These are phyloP conservation scores for Penicillium parvum DNA, from an alignment of 495 filamentous ascomycete species.

Conservation along the genomic window DNA sequence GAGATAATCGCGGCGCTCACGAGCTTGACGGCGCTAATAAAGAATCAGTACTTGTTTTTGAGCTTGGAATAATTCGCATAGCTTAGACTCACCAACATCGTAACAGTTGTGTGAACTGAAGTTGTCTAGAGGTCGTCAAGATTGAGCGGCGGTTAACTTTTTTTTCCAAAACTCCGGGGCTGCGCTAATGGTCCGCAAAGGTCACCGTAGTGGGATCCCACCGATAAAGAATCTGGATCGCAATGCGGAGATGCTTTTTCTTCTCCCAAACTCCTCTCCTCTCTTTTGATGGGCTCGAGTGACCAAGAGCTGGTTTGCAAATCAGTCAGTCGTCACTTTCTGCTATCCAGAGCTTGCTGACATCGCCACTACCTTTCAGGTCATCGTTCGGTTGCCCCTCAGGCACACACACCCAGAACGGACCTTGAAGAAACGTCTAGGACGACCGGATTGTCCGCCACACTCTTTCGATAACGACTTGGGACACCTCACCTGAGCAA, in stretches of 20 bases:
- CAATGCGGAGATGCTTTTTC: constrained; percentile 32
- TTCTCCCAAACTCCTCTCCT: constrained; percentile 18
- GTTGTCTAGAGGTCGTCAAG: constrained; percentile 3
- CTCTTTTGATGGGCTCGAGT: constrained; percentile 20
- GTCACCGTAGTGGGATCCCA: constrained; percentile 35
- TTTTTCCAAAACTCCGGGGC: constrained; percentile 36
- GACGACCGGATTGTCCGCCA: constrained; percentile 27
- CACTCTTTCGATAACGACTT: constrained; percentile 26
- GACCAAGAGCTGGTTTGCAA: constrained; percentile 22
- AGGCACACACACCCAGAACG: constrained; percentile 20
- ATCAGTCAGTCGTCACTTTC: neutral
- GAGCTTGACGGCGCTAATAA: constrained; percentile 62
- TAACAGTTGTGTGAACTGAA: constrained; percentile 11
- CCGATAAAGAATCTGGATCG: constrained; percentile 30
- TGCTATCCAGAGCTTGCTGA: constrained; percentile 7
- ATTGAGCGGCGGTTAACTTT: constrained; percentile 38
- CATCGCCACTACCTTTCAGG: constrained; percentile 2
- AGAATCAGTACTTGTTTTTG: constrained; percentile 8
- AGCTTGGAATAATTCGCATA: neutral
- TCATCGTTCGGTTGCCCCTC: constrained; percentile 23
- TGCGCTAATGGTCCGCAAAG: constrained; percentile 30
- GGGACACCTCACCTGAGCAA: neutral
- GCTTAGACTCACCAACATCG: constrained; percentile 40
- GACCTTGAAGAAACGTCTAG: constrained; percentile 11
- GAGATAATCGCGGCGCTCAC: constrained; percentile 89